Base-by-base conservation (phyloP, 371 early-diverging fungal genomes). In the Mortierella sp. region DNA sequence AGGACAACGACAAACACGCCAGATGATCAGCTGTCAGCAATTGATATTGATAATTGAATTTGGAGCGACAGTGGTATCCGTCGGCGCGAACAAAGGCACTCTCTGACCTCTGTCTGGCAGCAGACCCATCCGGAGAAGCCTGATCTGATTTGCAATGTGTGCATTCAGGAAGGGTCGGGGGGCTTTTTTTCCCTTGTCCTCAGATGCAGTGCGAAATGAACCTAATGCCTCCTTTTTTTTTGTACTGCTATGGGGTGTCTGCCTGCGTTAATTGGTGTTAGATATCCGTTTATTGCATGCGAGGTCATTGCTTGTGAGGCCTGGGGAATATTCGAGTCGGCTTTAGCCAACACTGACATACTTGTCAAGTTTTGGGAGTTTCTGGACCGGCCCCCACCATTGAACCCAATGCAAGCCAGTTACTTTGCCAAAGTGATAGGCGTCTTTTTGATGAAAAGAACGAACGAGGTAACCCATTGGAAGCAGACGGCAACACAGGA, bases 241-340 rank as follows among this genome's bases (percentile, higher is more conserved):
- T 59, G 43, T 23, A n/a, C n/a, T n/a, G n/a, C n/a, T n/a, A n/a
- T n/a, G n/a, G n/a, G n/a, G n/a, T n/a, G n/a, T n/a, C n/a, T n/a
- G n/a, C n/a, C n/a, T n/a, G n/a, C n/a, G n/a, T n/a, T n/a, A n/a
- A n/a, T 39, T 45, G 58, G 63, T 41, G 31, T 66, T 58, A 90
- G 94, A 70, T 91, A 93, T 64, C 94, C 96, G 3, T 90, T 91
- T 59, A 78, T 94, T 27, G 93, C 95, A 10, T 87, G 91, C 61
- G 97, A 97, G 65, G 86, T 97, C 45, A 80, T 96, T 26, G 89
- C 93, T 18, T 94, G 95, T 78, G 95, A 96, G 78, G 89, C 93
- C 39, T 88, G 89, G 81, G 86, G 90, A 14, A 86, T 97, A 55
- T 88, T 89, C 59, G 96, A 97, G 58, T 90, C 90, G 2, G 82